Percentiles rank a stretch among this genome's conserved stretches.
phyloP scores from a whole-genome alignment of 2,329 filamentous ascomycete species.

The Fusarium decemcellulare region DNA sequence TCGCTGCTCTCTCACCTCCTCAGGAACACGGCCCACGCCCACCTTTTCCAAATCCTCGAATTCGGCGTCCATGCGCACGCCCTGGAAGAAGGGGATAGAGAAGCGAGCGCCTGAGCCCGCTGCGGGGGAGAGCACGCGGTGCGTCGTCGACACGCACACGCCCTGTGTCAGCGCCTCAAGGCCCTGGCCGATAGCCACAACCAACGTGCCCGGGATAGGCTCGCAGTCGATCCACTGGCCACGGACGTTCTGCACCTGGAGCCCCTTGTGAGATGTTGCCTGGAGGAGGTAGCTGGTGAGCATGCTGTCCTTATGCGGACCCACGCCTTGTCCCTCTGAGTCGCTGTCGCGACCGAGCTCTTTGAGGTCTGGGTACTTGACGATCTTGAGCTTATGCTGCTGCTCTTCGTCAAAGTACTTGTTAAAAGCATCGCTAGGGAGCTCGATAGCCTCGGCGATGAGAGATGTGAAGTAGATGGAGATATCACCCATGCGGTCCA shows the following conservation, averaged over 20 bases:
- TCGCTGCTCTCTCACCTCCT: slow-evolving; percentile 73
- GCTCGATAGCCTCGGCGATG: slow-evolving; percentile 85
- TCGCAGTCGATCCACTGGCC: slow-evolving; percentile 88
- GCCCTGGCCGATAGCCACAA: slow-evolving; percentile 90
- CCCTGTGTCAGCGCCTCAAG: slow-evolving; percentile 88
- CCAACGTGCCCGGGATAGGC: slow-evolving; percentile 81
- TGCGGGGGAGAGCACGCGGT: slow-evolving; percentile 82
- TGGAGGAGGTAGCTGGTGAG: slow-evolving; percentile 86
- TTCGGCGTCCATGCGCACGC: slow-evolving; percentile 82
- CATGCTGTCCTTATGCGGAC: slow-evolving; percentile 90
- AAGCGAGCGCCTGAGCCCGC: slow-evolving; percentile 80
- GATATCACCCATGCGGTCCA: slow-evolving; percentile 79
- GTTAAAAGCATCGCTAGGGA: slow-evolving; percentile 78
- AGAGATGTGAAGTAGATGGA: slow-evolving; percentile 83
- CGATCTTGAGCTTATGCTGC: slow-evolving; percentile 92
- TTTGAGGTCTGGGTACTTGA: slow-evolving; percentile 84
- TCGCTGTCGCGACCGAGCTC: slow-evolving; percentile 68
- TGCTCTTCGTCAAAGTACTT: slow-evolving; percentile 82
- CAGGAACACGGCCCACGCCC: slow-evolving; percentile 72
- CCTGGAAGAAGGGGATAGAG: slow-evolving; percentile 91
- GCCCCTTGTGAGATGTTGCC: slow-evolving; percentile 79
- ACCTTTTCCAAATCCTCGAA: slow-evolving; percentile 82
- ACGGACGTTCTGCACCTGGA: slow-evolving; percentile 86
- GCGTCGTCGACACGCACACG: slow-evolving; percentile 86
- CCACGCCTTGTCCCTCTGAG: too few relatives aligned